Base-by-base conservation (phyloP, 176 grass and related monocot genomes). In the Alloteropsis semialata region DNA sequence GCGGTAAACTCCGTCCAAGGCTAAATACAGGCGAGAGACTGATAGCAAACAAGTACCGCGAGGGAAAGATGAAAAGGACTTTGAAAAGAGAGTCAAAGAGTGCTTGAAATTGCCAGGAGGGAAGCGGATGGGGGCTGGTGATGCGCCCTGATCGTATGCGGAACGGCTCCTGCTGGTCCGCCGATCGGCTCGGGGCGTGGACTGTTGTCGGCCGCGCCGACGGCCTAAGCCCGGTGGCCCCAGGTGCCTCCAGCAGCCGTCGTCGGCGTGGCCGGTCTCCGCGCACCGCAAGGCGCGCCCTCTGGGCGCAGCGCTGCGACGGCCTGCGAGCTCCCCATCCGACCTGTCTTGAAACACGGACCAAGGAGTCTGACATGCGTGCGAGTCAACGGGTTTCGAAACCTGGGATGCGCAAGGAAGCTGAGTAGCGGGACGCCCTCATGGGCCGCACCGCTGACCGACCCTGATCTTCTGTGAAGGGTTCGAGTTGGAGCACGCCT, bases 31-130 rank as follows among this genome's bases (percentile, higher is more conserved):
- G 84, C 76, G 76, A 94, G 85, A 90, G 91, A 90, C 88, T 85
- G 82, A 90, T 86, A 90, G 85, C 78, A 61, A 94, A 94, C 88
- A 94, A 74, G 71, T 92, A 92, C 72, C 86, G 86, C 86, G 82
- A 92, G 90, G 86, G 81, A 91, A 88, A 88, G 85, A 91, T 91
- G 85, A 91, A 88, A 88, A 91, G 63, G 72, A 91, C 85, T 88
- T 91, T 91, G 89, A 91, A 91, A 91, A 91, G 81, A 91, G 89
- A 91, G 89, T 85, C 85, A 92, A 92, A 88, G 82, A 85, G 85
- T 88, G 82, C 89, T 91, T 88, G 86, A 92, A 92, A 92, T 92
- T 92, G 82, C 57, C 86, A 72, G 82, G 85, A 92, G 90, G 86
- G 89, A 91, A 88, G 89, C 89, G 89, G 81, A 91, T 91, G 85